phyloP scores from a whole-genome alignment of 2,329 filamentous ascomycete genomes.

The Nemania diffusa region DNA sequence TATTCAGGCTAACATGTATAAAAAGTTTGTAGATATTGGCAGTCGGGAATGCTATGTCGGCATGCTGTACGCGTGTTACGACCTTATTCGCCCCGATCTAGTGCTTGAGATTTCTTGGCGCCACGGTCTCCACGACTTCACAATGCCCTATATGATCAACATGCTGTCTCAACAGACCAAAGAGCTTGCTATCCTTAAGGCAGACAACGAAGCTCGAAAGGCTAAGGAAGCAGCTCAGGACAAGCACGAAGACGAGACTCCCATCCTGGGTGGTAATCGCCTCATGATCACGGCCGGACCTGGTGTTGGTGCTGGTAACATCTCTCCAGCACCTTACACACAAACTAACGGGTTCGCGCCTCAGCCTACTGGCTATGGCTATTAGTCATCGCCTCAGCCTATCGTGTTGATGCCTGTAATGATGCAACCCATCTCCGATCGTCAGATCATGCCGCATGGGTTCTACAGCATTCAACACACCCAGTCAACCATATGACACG shows the following conservation, averaged over 20 bases:
- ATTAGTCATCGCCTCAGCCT: constrained; percentile 53
- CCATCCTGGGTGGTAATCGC: constrained; percentile 87
- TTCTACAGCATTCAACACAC: constrained; percentile 17
- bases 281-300: constrained; percentile 97
- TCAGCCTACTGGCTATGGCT: constrained; percentile 83
- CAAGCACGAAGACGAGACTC: constrained; percentile 92
- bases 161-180: constrained; percentile 90
- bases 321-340: constrained; percentile 75
- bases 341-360: constrained; percentile 90
- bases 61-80: constrained; percentile 99
- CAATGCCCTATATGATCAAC: constrained; percentile 99
- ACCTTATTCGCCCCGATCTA: constrained; percentile 90
- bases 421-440: constrained; percentile 12
- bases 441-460: not conserved
- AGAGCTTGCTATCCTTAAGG: constrained; percentile 85
- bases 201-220: constrained; percentile 96
- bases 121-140: constrained; percentile 92
- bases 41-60: constrained; percentile 99
- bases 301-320: constrained; percentile 58
- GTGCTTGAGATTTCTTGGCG: constrained; percentile 98
- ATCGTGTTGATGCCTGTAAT: constrained; percentile 34
- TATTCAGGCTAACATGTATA: constrained; percentile 48
- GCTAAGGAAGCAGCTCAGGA: constrained; percentile 74
- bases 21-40: constrained; percentile 96
- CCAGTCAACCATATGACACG: not conserved